Conservation (phyloP, 2,329 filamentous ascomycete genomes). For the Exophiala sp. region DNA sequence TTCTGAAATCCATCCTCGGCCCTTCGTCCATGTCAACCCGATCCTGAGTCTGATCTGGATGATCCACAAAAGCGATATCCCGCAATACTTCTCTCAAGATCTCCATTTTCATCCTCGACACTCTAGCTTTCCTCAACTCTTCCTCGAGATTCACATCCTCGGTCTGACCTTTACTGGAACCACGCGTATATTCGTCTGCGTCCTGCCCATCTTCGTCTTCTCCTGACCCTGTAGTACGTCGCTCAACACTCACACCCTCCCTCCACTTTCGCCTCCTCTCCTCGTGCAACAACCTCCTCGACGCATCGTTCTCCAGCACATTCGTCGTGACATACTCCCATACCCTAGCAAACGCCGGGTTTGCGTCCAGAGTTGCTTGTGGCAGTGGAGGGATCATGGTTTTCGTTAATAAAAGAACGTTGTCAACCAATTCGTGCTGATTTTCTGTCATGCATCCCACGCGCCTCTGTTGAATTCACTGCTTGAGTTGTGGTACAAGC, state of each 20-base stretch:
- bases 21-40: too few relatives aligned
- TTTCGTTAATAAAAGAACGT: neutral
- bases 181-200: too few relatives aligned
- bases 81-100: constrained; percentile 29
- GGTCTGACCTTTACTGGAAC: neutral
- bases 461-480: too few relatives aligned
- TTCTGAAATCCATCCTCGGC: too few relatives aligned
- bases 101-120: constrained; percentile 31
- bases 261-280: constrained; percentile 16
- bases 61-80: constrained; percentile 3
- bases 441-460: too few relatives aligned
- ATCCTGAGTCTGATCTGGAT: neutral
- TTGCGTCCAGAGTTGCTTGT: constrained; percentile 37
- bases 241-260: neutral
- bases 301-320: constrained; percentile 41
- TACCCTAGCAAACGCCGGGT: constrained; percentile 42
- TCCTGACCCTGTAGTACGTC: neutral
- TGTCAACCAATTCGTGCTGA: too few relatives aligned
- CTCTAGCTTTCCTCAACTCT: constrained; percentile 2
- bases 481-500: too few relatives aligned
- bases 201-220: neutral
- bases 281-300: constrained; percentile 34
- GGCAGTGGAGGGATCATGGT: constrained; percentile 44
- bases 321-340: constrained; percentile 39
- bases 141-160: constrained; percentile 2